A percentile compares a stretch with the other conserved stretches of the same genome.
These are phyloP conservation scores for Hericium erinaceus DNA, from an alignment of 768 basidiomycete genomes.

Conservation along the genomic window DNA sequence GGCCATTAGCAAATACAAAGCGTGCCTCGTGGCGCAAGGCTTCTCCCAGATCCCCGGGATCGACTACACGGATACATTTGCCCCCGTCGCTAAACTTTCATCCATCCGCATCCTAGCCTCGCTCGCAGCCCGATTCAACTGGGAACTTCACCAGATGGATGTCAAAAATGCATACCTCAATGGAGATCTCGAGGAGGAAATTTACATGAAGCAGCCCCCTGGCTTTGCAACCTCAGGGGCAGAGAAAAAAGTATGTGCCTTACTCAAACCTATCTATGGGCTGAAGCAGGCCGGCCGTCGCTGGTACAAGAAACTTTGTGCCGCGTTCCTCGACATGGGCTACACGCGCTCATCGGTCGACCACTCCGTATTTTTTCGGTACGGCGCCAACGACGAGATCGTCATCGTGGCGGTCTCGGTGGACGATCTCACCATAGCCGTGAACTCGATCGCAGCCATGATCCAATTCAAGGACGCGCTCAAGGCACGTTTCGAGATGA, in stretches of 20 bases:
- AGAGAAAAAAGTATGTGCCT: neutral
- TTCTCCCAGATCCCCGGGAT: slow-evolving; percentile 30
- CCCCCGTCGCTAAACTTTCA: slow-evolving; percentile 19
- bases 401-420: slow-evolving; percentile 10
- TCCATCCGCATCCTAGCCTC: slow-evolving; percentile 24
- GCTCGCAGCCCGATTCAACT: slow-evolving; percentile 24
- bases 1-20: slow-evolving; percentile 23
- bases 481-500: slow-evolving; percentile 18
- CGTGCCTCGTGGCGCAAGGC: slow-evolving; percentile 32
- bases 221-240: neutral
- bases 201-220: neutral
- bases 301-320: neutral
- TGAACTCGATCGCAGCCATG: slow-evolving; percentile 7
- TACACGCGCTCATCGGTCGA: neutral
- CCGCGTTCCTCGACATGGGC: neutral
- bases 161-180: slow-evolving; percentile 33
- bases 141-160: slow-evolving; percentile 19
- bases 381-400: neutral
- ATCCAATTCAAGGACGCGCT: slow-evolving; percentile 17
- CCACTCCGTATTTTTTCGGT: neutral
- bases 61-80: slow-evolving; percentile 34
- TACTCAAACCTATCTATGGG: slow-evolving; percentile 14
- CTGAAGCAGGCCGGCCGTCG: neutral
- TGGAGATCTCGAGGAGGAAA: slow-evolving; percentile 18
- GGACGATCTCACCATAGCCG: slow-evolving; percentile 23